These are phyloP conservation scores for Suillus fuscotomentosus DNA, from an alignment of 768 basidiomycete genomes.

Conservation along the genomic window DNA sequence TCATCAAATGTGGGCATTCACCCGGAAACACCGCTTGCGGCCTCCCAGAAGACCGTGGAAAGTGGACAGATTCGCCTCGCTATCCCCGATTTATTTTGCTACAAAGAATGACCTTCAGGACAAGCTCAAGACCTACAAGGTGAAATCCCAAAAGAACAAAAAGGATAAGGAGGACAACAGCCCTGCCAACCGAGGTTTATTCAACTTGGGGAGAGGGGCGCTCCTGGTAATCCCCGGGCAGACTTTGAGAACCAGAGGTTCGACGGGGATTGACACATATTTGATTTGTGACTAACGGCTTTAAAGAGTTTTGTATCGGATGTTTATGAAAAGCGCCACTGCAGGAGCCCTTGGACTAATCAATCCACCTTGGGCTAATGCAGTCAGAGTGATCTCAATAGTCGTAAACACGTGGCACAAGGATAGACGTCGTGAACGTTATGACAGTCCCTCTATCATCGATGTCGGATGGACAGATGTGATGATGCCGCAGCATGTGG, in stretches of 20 bases:
- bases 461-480: constrained; percentile 45
- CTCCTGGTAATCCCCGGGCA: constrained; percentile 27
- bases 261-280: neutral
- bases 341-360: constrained; percentile 33
- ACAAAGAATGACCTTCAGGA: constrained; percentile 29
- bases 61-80: constrained; percentile 36
- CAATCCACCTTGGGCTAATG: constrained; percentile 30
- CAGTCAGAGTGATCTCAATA: constrained; percentile 35
- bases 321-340: constrained; percentile 22
- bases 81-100: constrained; percentile 48
- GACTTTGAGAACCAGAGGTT: constrained; percentile 52
- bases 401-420: constrained; percentile 33
- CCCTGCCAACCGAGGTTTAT: constrained; percentile 41
- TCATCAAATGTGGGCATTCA: constrained; percentile 29
- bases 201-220: constrained; percentile 11
- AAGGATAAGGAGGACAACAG: constrained; percentile 36
- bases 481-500: constrained; percentile 24
- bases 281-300: neutral
- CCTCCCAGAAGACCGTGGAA: constrained; percentile 14
- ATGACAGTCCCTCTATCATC: constrained; percentile 31
- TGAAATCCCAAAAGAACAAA: constrained; percentile 34
- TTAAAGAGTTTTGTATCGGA: constrained; percentile 31
- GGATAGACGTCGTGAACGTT: constrained; percentile 34
- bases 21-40: constrained; percentile 14
- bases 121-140: constrained; percentile 39